A percentile compares a stretch with the other conserved stretches of the same genome.
Evolutionary conservation across 768 basidiomycete species (phyloP).

Genomic region (Pleurotus cornucopiae): DNA sequence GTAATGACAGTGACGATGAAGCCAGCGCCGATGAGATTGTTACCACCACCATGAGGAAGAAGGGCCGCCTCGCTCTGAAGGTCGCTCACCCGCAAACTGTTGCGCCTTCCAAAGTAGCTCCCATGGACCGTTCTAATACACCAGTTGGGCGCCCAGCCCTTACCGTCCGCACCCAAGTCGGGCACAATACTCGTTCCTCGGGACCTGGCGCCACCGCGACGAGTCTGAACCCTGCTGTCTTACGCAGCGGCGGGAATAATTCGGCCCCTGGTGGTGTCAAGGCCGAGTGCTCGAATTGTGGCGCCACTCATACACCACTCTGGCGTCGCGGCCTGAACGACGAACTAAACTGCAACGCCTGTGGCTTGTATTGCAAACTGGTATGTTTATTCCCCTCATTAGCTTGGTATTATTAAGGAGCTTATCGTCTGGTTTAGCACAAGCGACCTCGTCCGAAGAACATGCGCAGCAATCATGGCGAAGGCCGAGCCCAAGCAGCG

Average conservation of each 20-base stretch:
- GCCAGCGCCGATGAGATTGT: constrained; percentile 22
- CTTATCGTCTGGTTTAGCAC: constrained; percentile 42
- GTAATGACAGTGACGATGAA: constrained; percentile 31
- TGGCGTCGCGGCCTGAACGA: constrained; percentile 87
- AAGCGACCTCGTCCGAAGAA: constrained; percentile 87
- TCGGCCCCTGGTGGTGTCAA: constrained; percentile 57
- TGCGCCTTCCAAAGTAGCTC: constrained; percentile 55
- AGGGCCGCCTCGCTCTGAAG: constrained; percentile 25
- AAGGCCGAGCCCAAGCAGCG: constrained; percentile 59
- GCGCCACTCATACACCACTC: constrained; percentile 83
- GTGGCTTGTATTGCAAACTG: constrained; percentile 83
- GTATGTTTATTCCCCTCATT: constrained; percentile 33
- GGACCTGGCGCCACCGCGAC: constrained; percentile 67
- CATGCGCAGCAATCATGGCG: constrained; percentile 76
- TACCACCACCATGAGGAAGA: constrained; percentile 11
- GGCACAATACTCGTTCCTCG: constrained; percentile 44
- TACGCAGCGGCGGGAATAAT: constrained; percentile 28
- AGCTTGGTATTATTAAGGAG: no score
- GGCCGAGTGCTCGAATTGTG: constrained; percentile 86
- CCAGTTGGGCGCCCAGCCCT: constrained; percentile 50
- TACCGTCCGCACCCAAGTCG: constrained; percentile 53
- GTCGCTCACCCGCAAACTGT: constrained; percentile 47
- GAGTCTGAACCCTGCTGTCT: constrained; percentile 43
- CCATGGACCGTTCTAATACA: constrained; percentile 42
- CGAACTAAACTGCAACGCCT: constrained; percentile 87